phyloP scores from a whole-genome alignment of 1,139 yeast species.

The Meyerozyma sp. region DNA sequence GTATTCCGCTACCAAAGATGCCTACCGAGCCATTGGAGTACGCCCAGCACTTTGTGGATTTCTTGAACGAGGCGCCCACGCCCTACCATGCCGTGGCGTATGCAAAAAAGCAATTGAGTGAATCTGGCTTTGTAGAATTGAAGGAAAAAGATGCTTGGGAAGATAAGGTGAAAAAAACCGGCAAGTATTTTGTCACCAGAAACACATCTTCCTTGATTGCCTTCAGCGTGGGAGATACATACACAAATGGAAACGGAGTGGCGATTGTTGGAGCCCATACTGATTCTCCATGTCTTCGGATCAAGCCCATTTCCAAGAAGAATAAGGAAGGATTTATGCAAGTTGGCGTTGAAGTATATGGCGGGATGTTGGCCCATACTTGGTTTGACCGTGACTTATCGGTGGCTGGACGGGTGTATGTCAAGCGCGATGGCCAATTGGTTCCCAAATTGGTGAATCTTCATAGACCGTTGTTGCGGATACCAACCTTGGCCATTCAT shows the following conservation, averaged over 20 bases:
- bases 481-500: conserved; percentile 94
- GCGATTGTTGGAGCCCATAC: conserved; percentile 93
- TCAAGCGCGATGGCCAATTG: conserved; percentile 44
- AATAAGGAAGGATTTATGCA: conserved; percentile 74
- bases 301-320: conserved; percentile 84
- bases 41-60: conserved; percentile 64
- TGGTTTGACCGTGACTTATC: conserved; percentile 94
- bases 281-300: conserved; percentile 87
- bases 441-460: conserved; percentile 71
- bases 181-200: conserved; percentile 77
- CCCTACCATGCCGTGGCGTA: conserved; percentile 89
- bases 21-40: conserved; percentile 16
- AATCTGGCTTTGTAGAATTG: conserved; percentile 69
- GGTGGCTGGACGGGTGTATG: conserved; percentile 87
- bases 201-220: conserved; percentile 87
- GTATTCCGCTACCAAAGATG: not conserved
- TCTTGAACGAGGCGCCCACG: conserved; percentile 83
- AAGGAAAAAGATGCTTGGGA: conserved; percentile 76
- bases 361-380: conserved; percentile 90
- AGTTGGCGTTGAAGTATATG: conserved; percentile 90
- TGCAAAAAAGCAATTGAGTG: conserved; percentile 46
- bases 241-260: conserved; percentile 77
- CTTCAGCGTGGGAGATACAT: conserved; percentile 70
- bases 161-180: conserved; percentile 46
- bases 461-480: conserved; percentile 78